Base-by-base conservation (phyloP, 176 grass and related monocot genomes). In the Eragrostis curvula region DNA sequence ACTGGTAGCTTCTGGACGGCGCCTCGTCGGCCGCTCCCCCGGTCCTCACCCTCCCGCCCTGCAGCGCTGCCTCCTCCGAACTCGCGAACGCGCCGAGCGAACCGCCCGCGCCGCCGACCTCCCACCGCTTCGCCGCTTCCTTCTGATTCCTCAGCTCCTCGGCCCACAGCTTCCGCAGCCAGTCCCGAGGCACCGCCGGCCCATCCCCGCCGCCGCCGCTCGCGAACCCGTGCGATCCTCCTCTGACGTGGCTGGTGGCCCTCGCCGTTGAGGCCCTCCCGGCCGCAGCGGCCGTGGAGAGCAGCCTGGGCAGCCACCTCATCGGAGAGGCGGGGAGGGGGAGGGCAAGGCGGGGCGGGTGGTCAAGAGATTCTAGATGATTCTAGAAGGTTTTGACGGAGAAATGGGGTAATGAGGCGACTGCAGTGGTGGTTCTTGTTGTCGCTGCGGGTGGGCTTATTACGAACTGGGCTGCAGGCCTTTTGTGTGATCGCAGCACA, bases 161-260 rank as follows among this genome's bases (percentile, higher is more conserved):
- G 1, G 25, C 15, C 88, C 88, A 90, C 79, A 90, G 83, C 79
- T 55, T 90, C 66, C 79, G 79, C 58, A 90, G 66, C 88, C 83
- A 90, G 73, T 67, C 79, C 57, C 83, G 83, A 58, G 83, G 72
- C 49, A 90, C 65, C 58, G 49, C 73, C 5, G 82, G 1, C 18
- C 76, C 70, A 29, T 66, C 79, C 12, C 66, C 21, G 49, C 81
- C 17, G 15, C 78, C 16, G 21, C 78, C 66, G 73, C 83, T 86
- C 17, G 88, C 73, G 73, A 86, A 89, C 28, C 66, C 66, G 44
- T 58, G 70, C 65, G 88, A 73, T 43, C 88, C 49, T 50, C 88
- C 58, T 18, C 42, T 58, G 78, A 49, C 55, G 45, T 81, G 77
- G 71, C 45, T 36, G 46, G 36, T 23, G 66, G 66, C 32, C 66